Base-by-base conservation (phyloP, 2,329 filamentous ascomycete species). In the Xylariaceae sp. region DNA sequence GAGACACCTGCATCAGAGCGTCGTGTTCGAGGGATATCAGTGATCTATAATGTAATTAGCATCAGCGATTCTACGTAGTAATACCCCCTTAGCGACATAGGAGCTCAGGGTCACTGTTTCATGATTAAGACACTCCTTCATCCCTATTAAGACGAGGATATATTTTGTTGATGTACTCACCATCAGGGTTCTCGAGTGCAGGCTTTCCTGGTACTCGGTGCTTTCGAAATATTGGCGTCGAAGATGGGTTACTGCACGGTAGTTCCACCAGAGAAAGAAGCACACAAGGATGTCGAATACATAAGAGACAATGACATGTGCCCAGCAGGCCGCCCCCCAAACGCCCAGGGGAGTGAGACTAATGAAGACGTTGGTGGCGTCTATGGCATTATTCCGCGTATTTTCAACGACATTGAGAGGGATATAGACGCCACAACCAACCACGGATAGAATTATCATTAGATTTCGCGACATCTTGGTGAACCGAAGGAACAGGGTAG, bases 401-500 rank as follows among this genome's bases (percentile, higher is more conserved):
- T 77, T 80, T 55, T 81, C 74, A 11, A 75, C 73, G 48, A 91
- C 68, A 67, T 96, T 92, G 65, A 94, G 75, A 0, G 92, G 93
- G 42, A 96, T 87, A 61, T 96, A 78, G 53, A 96, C 83, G 49
- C 78, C 80, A 60, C 90, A 87, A 24, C 89, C 91, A 30, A 94
- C 72, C 3, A 95, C 59, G 18, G 86, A 82, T 47, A 96, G 75
- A 11, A 84, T 75, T 27, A 88, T 66, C 69, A 97, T 95, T 60
- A 97, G 89, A 70, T 96, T 93, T 58, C 93, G 86, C 68, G 89
- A 89, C 92, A 97, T 96, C 64, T 87, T 83, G 42, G 86, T 83
- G 66, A 96, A 92, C 45, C 92, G 87, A 60, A 97, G 77, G 71
- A 97, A 97, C 27, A 97, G 74, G 8, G 88, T 88, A 9, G 91